Conservation (phyloP, 192 early-diverging fungal species). For the Piromyces sp. region DNA sequence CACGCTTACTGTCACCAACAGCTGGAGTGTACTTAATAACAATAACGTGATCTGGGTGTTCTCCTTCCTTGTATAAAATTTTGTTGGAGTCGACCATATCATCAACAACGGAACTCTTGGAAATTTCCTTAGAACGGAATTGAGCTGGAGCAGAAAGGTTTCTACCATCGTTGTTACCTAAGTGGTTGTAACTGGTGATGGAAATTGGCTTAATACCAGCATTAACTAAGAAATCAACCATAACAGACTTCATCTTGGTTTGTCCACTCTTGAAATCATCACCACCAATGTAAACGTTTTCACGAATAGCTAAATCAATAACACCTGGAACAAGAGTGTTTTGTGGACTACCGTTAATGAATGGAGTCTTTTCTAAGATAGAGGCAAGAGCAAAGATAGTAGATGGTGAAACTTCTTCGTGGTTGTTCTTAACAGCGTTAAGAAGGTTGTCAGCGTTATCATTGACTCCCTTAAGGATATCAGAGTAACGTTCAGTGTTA, state of each 20-base stretch:
- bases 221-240: slow-evolving; percentile 96
- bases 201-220: slow-evolving; percentile 95
- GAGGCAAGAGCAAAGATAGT: slow-evolving; percentile 91
- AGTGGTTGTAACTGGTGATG: slow-evolving; percentile 42
- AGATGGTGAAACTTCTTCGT: slow-evolving; percentile 84
- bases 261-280: slow-evolving; percentile 99
- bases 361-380: slow-evolving; percentile 85
- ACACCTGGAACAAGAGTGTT: slow-evolving; percentile 98
- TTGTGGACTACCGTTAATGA: slow-evolving; percentile 97
- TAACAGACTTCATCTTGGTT: slow-evolving; percentile 97
- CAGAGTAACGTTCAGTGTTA: slow-evolving; percentile 90
- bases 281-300: slow-evolving; percentile 84
- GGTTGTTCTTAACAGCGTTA: slow-evolving; percentile 57
- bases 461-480: slow-evolving; percentile 78
- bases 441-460: slow-evolving; percentile 89
- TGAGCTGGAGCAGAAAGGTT: slow-evolving; percentile 93
- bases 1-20: slow-evolving; percentile 94
- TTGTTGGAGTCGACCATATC: slow-evolving; percentile 96
- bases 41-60: slow-evolving; percentile 39
- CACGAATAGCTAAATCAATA: slow-evolving; percentile 71
- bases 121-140: slow-evolving; percentile 99
- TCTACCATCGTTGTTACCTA: slow-evolving; percentile 99
- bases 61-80: slow-evolving; percentile 66
- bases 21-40: slow-evolving; percentile 97
- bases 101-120: slow-evolving; percentile 95